Percentiles rank a stretch among this genome's conserved stretches.
These are phyloP conservation scores for Thuidium tamariscinum DNA, from an alignment of 225 moss, liverwort and hornwort genomes.

Conservation along the genomic window DNA sequence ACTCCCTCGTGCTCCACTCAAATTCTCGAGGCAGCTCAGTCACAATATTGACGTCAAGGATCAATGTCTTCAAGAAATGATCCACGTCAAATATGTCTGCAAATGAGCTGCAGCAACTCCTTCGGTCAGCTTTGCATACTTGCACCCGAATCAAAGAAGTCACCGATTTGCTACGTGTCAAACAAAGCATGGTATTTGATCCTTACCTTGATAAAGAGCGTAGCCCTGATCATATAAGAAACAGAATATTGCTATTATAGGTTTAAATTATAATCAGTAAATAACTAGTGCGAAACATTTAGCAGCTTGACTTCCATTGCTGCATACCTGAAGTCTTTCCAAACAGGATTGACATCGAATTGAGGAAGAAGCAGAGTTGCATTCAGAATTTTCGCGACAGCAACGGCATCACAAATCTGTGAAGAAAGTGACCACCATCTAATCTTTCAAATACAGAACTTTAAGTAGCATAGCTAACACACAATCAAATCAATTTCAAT, in stretches of 20 bases:
- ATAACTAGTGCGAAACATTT: neutral
- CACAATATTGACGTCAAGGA: constrained; percentile 56
- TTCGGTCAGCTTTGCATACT: neutral
- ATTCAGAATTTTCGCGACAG: constrained; percentile 80
- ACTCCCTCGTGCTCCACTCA: constrained; percentile 81
- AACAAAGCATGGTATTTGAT: neutral
- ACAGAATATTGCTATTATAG: neutral
- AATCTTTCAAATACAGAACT: neutral
- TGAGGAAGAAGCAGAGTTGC: constrained; percentile 80
- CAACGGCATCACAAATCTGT: constrained; percentile 95
- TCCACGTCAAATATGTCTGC: constrained; percentile 84
- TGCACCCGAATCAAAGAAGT: neutral
- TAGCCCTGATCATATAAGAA: neutral
- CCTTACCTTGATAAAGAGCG: neutral
- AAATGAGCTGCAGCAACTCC: constrained; percentile 67
- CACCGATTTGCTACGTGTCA: neutral
- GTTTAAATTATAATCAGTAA: neutral
- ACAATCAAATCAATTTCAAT: neutral
- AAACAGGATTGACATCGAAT: constrained; percentile 82
- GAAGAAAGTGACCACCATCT: neutral
- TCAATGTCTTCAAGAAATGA: constrained; percentile 62
- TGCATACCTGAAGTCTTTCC: constrained; percentile 80
- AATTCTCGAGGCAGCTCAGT: constrained; percentile 59
- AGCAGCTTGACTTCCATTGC: neutral
- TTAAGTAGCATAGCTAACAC: neutral